Conservation (phyloP, 2,329 filamentous ascomycete genomes). For the Ciborinia camelliae region DNA sequence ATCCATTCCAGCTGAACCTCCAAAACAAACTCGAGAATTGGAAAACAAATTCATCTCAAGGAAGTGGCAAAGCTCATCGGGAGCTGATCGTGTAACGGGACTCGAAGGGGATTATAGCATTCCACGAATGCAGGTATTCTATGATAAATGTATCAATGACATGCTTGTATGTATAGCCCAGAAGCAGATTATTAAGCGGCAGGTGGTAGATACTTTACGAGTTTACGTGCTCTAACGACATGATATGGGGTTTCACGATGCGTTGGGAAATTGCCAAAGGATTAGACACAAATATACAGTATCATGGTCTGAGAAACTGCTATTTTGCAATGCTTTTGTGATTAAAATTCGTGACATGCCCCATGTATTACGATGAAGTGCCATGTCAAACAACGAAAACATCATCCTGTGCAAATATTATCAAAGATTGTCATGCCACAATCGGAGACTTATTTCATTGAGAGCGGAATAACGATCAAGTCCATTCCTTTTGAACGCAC, state of each 20-base stretch:
- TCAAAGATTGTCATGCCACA: constrained; percentile 16
- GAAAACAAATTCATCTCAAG: too few relatives aligned
- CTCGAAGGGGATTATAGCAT: too few relatives aligned
- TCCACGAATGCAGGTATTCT: too few relatives aligned
- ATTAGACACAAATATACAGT: constrained; percentile 3
- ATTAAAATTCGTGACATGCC: constrained; percentile 9
- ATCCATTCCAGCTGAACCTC: neutral
- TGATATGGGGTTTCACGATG: too few relatives aligned
- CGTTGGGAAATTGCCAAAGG: neutral
- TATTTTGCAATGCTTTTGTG: constrained; percentile 7
- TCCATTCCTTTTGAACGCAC: constrained; percentile 60
- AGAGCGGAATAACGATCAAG: constrained; percentile 25
- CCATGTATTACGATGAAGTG: constrained; percentile 6
- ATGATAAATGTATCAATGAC: too few relatives aligned
- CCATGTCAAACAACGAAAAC: constrained; percentile 1
- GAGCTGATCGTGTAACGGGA: too few relatives aligned
- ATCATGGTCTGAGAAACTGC: neutral
- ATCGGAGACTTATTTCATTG: constrained; percentile 15
- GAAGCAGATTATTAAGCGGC: neutral
- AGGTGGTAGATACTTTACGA: neutral
- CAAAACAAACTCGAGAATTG: neutral
- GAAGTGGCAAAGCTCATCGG: too few relatives aligned
- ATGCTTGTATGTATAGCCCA: too few relatives aligned
- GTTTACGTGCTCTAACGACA: too few relatives aligned
- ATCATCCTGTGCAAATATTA: constrained; percentile 12